Base-by-base conservation (phyloP, 1,139 yeast species). In the Sporopachydermia cereana region DNA sequence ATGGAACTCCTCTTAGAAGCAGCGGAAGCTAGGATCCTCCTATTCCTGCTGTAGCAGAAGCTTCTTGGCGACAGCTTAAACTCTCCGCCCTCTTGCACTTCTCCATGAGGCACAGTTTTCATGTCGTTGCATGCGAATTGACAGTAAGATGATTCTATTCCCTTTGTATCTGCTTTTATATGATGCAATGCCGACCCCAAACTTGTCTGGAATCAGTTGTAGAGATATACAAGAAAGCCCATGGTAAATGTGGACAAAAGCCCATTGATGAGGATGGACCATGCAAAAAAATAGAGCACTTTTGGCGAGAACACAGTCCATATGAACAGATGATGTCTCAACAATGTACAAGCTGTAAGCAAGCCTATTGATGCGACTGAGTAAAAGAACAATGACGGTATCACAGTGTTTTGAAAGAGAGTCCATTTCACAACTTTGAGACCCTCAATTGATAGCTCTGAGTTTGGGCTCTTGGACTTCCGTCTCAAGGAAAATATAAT, bases 251-350 rank as follows among this genome's bases (percentile, higher is more conserved):
- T 81, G 25, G 39, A 34, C 18, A 73, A 57, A 7, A 71, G 49
- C 4, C 67, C 52, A 49, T 74, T 75, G 57, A 79, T 65, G 47
- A 77, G 64, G 1, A 76, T 48, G 31, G 74, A 65, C 98, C 98
- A 93, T 2, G 80, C 79, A 1, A 79, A 76, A 51, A 82, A 81
- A 59, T 81, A 91, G 30, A 94, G 71, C 17, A 91, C 62, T 56
- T 88, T 91, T 0, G 98, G 99, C 44, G 95, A 84, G 64, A 91
- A 91, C 3, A 93, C 98, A 1, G 97, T 86, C 97, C 98, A 93
- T 16, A 93, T 83, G 59, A 91, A 91, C 48, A 91, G 68, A 59
- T 91, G 98, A 57, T 80, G 84, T 53, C 95, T 71, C 51, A 89
- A 69, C 24, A 76, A 69, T 46, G 74, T 72, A 58, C 98, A 91